Evolutionary conservation across 257 asterid species (phyloP), one percentile per base, ranked within the genome.

Genomic region (Solanum ahanhuiri): DNA sequence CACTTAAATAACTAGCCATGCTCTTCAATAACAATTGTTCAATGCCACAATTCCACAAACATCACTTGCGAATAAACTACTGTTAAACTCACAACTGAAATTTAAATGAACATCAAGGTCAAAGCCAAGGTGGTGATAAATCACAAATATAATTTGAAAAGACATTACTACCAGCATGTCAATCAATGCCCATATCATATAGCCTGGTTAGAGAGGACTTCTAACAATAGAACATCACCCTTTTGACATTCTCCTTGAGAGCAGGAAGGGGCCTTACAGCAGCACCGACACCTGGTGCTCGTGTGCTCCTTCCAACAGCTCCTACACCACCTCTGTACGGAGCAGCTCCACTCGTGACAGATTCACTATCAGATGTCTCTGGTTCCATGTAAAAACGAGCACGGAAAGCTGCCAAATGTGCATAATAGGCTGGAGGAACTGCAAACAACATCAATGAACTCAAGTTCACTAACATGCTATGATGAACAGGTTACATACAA

Each of bases 351-450:
- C 96, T 93, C 3, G 92, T 85, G 91, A 94, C 87, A 0, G 98
- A 95, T 4, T 94, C 99, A 64, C 96, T 92, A 83, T 96, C 99
- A 1, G 98, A 94, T 14, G 95, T 92, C 67, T 95, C 98, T 0
- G 98, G 98, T 88, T 95, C 98, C 98, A 96, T 92, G 86, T 96
- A 96, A 86, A 94, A 96, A 3, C 99, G 97, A 23, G 99, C 99
- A 58, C 99, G 93, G 51, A 96, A 96, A n/a, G 99, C 99, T 64
- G 98, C 99, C 87, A 96, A 85, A 90, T 96, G 99, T 0, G 98
- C 99, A 69, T 96, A 96, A 85, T 95, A 96, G 12, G 98, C 99
- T 75, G 99, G 99, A n/a, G 99, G 99, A 83, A 96, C 98, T 96
- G 94, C 77, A 31, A 43, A 9, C 64, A 54, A 60, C 66, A 79